A percentile compares a stretch with the other conserved stretches of the same genome.
phyloP scores from a whole-genome alignment of 2,329 filamentous ascomycete genomes.

The Scorias spongiosa region DNA sequence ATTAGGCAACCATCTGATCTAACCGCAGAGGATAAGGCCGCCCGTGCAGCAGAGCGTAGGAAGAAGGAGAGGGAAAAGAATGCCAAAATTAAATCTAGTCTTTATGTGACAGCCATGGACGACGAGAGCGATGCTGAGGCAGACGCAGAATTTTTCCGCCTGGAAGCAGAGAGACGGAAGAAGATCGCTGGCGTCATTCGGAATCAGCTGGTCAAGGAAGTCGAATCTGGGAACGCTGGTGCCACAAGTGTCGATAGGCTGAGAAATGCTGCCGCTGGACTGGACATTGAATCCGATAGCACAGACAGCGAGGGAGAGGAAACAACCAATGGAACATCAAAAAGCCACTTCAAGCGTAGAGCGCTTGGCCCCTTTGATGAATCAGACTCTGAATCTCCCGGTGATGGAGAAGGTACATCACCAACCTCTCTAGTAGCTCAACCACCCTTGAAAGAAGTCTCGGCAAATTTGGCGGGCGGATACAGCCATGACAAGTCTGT shows the following conservation, averaged over 20 bases:
- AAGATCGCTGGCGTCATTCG: conserved; percentile 36
- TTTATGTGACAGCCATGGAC: conserved; percentile 71
- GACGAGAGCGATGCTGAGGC: conserved; percentile 75
- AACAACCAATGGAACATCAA: conserved; percentile 3
- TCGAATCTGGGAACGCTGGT: conserved; percentile 11
- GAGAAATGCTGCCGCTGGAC: conserved; percentile 6
- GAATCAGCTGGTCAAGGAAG: conserved; percentile 30
- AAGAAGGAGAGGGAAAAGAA: conserved; percentile 63
- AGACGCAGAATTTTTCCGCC: conserved; percentile 59
- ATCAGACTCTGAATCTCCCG: neutral
- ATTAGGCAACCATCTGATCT: conserved; percentile 37
- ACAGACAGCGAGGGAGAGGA: neutral
- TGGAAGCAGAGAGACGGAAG: conserved; percentile 53
- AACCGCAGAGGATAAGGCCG: conserved; percentile 44
- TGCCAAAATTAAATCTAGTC: conserved; percentile 65
- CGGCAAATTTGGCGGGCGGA: neutral
- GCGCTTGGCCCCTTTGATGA: neutral
- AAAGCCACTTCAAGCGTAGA: neutral
- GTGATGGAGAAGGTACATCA: conserved; percentile 6
- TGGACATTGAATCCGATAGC: conserved; percentile 9
- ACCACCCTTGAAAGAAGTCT: neutral
- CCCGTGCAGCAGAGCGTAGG: conserved; percentile 45
- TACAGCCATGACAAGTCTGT: conserved; percentile 15
- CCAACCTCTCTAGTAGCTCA: conserved; percentile 5
- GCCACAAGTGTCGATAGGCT: conserved; percentile 2